Percentiles rank a stretch among this genome's conserved stretches.
Evolutionary conservation across 1,139 yeast genomes (phyloP).

Genomic region (Suhomyces kunorum): DNA sequence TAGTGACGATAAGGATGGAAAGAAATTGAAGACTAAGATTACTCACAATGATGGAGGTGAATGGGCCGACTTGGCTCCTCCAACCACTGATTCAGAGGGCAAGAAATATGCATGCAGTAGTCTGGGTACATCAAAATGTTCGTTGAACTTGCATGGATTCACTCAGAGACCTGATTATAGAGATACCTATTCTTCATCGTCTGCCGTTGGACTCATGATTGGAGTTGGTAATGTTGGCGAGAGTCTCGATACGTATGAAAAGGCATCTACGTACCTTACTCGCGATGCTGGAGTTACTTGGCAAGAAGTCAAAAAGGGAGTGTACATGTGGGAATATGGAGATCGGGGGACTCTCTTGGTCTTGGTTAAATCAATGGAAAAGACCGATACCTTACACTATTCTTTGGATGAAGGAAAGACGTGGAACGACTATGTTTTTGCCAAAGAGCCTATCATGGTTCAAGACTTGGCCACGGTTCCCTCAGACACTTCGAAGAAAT

Average conservation of each 20-base stretch:
- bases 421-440: conserved; percentile 70
- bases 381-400: conserved; percentile 60
- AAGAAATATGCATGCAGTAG: conserved; percentile 57
- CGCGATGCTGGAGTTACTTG: conserved; percentile 89
- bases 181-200: conserved; percentile 83
- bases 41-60: conserved; percentile 93
- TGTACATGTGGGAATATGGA: conserved; percentile 92
- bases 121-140: conserved; percentile 56
- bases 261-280: conserved; percentile 72
- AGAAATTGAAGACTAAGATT: conserved; percentile 67
- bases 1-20: conserved; percentile 41
- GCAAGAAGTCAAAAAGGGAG: conserved; percentile 75
- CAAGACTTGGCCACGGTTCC: conserved; percentile 88
- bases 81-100: conserved; percentile 63
- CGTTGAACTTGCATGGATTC: conserved; percentile 85
- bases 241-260: conserved; percentile 47
- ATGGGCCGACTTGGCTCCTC: conserved; percentile 75
- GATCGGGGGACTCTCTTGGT: conserved; percentile 89
- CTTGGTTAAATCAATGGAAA: conserved; percentile 57
- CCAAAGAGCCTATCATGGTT: conserved; percentile 56
- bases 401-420: conserved; percentile 79
- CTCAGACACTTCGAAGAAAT: conserved; percentile 79
- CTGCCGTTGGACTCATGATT: conserved; percentile 84
- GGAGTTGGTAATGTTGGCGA: conserved; percentile 92
- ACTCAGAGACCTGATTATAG: conserved; percentile 84